Percentiles rank a stretch among this genome's conserved stretches.
Evolutionary conservation across 768 basidiomycete species (phyloP).

Genomic region (Leucosporidium yakuticum): DNA sequence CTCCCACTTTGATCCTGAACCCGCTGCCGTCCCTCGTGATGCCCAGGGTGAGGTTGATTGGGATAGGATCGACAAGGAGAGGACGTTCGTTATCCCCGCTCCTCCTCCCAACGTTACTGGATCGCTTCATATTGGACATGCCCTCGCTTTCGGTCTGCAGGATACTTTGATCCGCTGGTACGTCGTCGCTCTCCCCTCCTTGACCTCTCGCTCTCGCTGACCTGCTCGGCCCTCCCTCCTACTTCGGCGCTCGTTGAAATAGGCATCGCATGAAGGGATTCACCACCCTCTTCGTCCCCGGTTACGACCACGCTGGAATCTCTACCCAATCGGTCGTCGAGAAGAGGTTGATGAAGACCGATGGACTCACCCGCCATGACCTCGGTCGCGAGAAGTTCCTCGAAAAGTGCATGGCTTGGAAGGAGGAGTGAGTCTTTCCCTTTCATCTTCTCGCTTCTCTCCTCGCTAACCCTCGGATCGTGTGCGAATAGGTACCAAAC

Average conservation of each 20-base stretch:
- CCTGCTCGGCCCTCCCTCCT: background rate
- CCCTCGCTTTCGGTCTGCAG: conserved; percentile 82
- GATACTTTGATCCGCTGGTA: conserved; percentile 84
- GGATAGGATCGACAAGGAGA: conserved; percentile 74
- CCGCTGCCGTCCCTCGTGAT: conserved; percentile 25
- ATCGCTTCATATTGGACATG: conserved; percentile 90
- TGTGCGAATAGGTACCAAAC: conserved; percentile 66
- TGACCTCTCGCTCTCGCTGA: background rate
- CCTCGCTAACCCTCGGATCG: background rate
- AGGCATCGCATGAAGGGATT: conserved; percentile 96
- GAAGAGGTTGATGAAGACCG: conserved; percentile 75
- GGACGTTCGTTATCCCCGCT: conserved; percentile 73
- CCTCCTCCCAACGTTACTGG: conserved; percentile 98
- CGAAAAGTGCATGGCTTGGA: conserved; percentile 90
- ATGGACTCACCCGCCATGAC: conserved; percentile 80
- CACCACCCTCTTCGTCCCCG: conserved; percentile 81
- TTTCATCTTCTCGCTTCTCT: background rate
- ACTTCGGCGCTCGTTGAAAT: background rate
- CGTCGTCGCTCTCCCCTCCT: conserved; percentile 37
- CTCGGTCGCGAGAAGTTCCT: conserved; percentile 90
- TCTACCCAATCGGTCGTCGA: conserved; percentile 98
- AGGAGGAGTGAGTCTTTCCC: conserved; percentile 67
- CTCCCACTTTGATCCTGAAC: conserved; percentile 31
- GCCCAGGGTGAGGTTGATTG: conserved; percentile 62
- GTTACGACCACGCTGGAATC: conserved; percentile 97